A percentile compares a stretch with the other conserved stretches of the same genome.
Evolutionary conservation across 2,329 filamentous ascomycete genomes (phyloP).

Genomic region (Pezicula carpinea): DNA sequence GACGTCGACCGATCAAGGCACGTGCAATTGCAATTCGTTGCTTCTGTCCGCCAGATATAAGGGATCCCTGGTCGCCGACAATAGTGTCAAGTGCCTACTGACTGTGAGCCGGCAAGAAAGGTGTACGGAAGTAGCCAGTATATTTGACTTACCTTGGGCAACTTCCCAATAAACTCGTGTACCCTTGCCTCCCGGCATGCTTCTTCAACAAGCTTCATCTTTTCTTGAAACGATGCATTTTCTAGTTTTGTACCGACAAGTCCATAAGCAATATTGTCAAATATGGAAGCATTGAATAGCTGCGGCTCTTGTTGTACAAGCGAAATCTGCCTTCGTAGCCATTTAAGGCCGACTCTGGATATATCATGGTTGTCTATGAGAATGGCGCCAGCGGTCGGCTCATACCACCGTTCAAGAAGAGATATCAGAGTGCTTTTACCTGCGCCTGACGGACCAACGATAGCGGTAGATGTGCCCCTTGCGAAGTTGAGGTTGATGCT

Average conservation of each 20-base stretch:
- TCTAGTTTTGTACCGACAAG: constrained; percentile 76
- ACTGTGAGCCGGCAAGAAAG: constrained; percentile 65
- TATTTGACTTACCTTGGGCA: not conserved
- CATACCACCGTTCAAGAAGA: constrained; percentile 92
- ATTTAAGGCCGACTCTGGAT: constrained; percentile 75
- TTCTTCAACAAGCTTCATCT: constrained; percentile 42
- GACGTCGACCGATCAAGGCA: constrained; percentile 88
- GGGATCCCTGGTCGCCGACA: constrained; percentile 89
- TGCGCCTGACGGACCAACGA: constrained; percentile 90
- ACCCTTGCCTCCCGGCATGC: too few species aligned
- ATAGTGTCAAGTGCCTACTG: constrained; percentile 90
- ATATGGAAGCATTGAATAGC: constrained; percentile 85
- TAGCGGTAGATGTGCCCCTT: constrained; percentile 84
- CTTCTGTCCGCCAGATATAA: constrained; percentile 92
- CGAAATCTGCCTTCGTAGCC: constrained; percentile 88
- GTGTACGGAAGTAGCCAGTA: constrained; percentile 64
- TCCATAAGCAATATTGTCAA: constrained; percentile 83
- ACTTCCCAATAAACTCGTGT: not conserved
- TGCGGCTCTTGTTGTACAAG: constrained; percentile 91
- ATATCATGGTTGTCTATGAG: constrained; percentile 81
- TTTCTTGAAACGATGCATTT: constrained; percentile 53
- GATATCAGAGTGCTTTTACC: constrained; percentile 95
- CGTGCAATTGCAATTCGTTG: constrained; percentile 93
- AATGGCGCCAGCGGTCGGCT: constrained; percentile 75
- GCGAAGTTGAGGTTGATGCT: constrained; percentile 59